A percentile compares a stretch with the other conserved stretches of the same genome.
phyloP scores from a whole-genome alignment of 2,329 filamentous ascomycete species.

The Blastomyces emzantsi region DNA sequence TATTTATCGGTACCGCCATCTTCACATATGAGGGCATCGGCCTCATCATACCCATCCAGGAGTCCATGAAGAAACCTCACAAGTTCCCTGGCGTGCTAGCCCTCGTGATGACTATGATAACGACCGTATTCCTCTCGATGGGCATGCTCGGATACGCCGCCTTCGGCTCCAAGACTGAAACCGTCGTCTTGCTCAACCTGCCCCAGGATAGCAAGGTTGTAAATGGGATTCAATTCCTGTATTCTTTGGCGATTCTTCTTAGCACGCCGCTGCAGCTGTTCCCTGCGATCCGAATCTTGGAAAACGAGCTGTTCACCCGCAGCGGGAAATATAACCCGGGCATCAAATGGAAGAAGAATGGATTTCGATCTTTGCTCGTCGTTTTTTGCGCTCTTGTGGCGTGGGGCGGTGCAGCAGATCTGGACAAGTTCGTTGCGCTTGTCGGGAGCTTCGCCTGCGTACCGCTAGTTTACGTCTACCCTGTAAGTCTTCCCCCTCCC shows the following conservation, averaged over 20 bases:
- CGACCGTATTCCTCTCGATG: constrained; percentile 79
- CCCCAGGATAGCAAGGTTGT: constrained; percentile 93
- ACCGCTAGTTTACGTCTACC: constrained; percentile 93
- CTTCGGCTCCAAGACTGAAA: constrained; percentile 91
- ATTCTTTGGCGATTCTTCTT: constrained; percentile 93
- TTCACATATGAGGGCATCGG: constrained; percentile 99
- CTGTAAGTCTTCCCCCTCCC: constrained; percentile 52
- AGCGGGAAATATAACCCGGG: constrained; percentile 97
- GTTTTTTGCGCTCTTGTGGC: constrained; percentile 77
- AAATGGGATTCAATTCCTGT: constrained; percentile 92
- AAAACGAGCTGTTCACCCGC: constrained; percentile 85
- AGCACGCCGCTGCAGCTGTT: constrained; percentile 96
- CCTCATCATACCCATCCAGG: constrained; percentile 95
- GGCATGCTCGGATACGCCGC: constrained; percentile 92
- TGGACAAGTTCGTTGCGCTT: constrained; percentile 95
- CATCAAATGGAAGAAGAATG: constrained; percentile 99
- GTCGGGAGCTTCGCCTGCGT: constrained; percentile 98
- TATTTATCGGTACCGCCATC: constrained; percentile 97
- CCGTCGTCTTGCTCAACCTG: constrained; percentile 90
- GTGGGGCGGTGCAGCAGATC: constrained; percentile 82
- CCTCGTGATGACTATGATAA: constrained; percentile 91
- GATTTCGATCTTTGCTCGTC: constrained; percentile 90
- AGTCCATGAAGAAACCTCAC: constrained; percentile 83
- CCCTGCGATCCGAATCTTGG: constrained; percentile 91
- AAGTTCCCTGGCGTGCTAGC: constrained; percentile 87